Conservation (phyloP, 768 basidiomycete species). For the Atractiella rhizophila region DNA sequence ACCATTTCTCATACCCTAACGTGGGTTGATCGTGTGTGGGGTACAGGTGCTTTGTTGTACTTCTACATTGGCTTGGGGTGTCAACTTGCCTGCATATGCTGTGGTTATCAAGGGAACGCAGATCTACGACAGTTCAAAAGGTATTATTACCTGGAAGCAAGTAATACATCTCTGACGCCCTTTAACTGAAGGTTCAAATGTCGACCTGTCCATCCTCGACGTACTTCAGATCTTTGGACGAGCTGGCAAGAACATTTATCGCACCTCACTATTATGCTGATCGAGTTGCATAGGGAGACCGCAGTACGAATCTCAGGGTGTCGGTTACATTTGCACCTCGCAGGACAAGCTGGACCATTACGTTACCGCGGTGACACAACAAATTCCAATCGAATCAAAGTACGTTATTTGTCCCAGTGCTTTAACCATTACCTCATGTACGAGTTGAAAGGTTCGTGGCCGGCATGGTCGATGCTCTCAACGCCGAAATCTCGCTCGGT, state of each 20-base stretch:
- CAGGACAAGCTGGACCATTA: slow-evolving; percentile 64
- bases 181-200: too few species aligned
- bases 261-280: background rate
- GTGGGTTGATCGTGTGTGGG: background rate
- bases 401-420: slow-evolving; percentile 22
- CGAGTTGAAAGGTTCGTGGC: slow-evolving; percentile 34
- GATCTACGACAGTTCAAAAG: slow-evolving; percentile 71
- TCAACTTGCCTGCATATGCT: slow-evolving; percentile 93
- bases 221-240: slow-evolving; percentile 89
- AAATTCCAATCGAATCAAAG: slow-evolving; percentile 95
- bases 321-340: slow-evolving; percentile 88
- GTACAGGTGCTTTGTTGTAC: slow-evolving; percentile 88
- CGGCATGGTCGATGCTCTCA: slow-evolving; percentile 71
- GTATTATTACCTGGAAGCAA: too few species aligned
- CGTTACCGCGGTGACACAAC: slow-evolving; percentile 9
- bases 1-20: background rate
- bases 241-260: slow-evolving; percentile 35
- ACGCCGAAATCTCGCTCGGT: slow-evolving; percentile 82
- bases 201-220: slow-evolving; percentile 78
- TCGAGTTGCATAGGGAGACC: slow-evolving; percentile 43
- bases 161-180: too few species aligned
- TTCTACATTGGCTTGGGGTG: slow-evolving; percentile 95
- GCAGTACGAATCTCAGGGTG: slow-evolving; percentile 51
- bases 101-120: slow-evolving; percentile 64
- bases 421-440: background rate